Evolutionary conservation across 805 yeast species (phyloP).

Genomic region (Maudiozyma pseudohumilis): DNA sequence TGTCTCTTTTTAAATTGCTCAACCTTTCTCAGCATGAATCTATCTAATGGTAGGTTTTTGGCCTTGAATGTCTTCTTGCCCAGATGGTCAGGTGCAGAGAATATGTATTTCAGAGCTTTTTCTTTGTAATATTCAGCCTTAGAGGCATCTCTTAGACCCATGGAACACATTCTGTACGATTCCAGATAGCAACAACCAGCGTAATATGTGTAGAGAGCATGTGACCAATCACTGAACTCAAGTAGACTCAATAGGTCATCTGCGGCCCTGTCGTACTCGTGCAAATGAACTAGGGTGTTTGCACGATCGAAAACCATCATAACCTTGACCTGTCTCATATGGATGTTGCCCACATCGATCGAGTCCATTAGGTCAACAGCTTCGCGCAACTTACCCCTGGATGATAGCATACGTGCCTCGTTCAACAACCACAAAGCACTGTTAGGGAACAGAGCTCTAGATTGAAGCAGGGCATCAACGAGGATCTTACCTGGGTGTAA

Average conservation of each 20-base stretch:
- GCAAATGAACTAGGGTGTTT: slow-evolving; percentile 62
- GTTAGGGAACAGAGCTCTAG: slow-evolving; percentile 68
- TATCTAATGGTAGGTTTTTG: slow-evolving; percentile 83
- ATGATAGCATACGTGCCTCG: slow-evolving; percentile 76
- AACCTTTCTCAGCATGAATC: slow-evolving; percentile 64
- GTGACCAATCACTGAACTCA: slow-evolving; percentile 81
- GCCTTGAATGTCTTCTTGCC: slow-evolving; percentile 64
- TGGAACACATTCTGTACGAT: slow-evolving; percentile 59
- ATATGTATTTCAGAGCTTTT: slow-evolving; percentile 50
- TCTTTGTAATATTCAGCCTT: slow-evolving; percentile 40
- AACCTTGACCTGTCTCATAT: slow-evolving; percentile 89
- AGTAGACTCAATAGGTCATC: slow-evolving; percentile 54
- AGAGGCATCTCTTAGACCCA: slow-evolving; percentile 31
- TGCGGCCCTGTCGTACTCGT: slow-evolving; percentile 73
- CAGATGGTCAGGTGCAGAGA: slow-evolving; percentile 55
- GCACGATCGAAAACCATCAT: slow-evolving; percentile 76
- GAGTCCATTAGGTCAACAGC: slow-evolving; percentile 68
- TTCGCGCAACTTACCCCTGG: slow-evolving; percentile 55
- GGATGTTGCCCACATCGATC: slow-evolving; percentile 44
- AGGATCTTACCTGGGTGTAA: slow-evolving; percentile 48
- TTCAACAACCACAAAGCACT: slow-evolving; percentile 87
- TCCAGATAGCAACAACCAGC: slow-evolving; percentile 84
- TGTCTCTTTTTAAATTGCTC: slow-evolving; percentile 36
- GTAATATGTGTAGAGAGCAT: slow-evolving; percentile 71
- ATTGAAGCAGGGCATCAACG: slow-evolving; percentile 45